Evolutionary conservation across 768 basidiomycete species (phyloP).

Genomic region (Russula griseocarnosa): DNA sequence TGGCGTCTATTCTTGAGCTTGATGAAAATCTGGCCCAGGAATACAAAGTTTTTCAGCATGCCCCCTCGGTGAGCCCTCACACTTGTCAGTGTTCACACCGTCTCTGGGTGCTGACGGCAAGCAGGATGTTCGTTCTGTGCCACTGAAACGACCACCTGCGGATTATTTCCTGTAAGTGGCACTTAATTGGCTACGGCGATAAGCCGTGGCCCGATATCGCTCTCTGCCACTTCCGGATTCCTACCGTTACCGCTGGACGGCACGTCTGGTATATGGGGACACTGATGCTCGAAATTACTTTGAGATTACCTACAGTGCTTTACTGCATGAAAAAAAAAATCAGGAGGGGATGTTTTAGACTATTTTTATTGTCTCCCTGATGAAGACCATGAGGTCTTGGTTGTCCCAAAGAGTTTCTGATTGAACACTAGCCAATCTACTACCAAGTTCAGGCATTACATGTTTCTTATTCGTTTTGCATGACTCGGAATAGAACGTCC

Average conservation of each 20-base stretch:
- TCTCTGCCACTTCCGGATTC: background rate
- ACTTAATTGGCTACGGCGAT: background rate
- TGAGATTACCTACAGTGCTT: background rate
- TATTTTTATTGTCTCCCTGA: too few species aligned
- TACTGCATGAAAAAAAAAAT: background rate
- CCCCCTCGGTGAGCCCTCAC: conserved; percentile 62
- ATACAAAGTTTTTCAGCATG: conserved; percentile 93
- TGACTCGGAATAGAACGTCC: too few species aligned
- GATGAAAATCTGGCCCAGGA: conserved; percentile 92
- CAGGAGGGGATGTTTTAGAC: too few species aligned
- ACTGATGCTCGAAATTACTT: background rate
- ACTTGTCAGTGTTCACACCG: background rate
- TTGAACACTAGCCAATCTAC: too few species aligned
- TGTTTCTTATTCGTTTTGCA: too few species aligned
- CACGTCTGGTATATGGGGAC: background rate
- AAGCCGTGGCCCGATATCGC: background rate
- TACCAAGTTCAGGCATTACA: too few species aligned
- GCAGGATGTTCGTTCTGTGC: conserved; percentile 78
- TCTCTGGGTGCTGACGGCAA: background rate
- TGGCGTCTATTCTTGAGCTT: conserved; percentile 89
- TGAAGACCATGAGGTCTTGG: too few species aligned
- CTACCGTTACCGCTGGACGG: background rate
- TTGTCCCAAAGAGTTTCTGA: too few species aligned
- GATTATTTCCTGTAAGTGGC: conserved; percentile 70
- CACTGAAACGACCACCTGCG: conserved; percentile 78